Conservation (phyloP, 495 filamentous ascomycete genomes). For the Bathelium albidoporum region DNA sequence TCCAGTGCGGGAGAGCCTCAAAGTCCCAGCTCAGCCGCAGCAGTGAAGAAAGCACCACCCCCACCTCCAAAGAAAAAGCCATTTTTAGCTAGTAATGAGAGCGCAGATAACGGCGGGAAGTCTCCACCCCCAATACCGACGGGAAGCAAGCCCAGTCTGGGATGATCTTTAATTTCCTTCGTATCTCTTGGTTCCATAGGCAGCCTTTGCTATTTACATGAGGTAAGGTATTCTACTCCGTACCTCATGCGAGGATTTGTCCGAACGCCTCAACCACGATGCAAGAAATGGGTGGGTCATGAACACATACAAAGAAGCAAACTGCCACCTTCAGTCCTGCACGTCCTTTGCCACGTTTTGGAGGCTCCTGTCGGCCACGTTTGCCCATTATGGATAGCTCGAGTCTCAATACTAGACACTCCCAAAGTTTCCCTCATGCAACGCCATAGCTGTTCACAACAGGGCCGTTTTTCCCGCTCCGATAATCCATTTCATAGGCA, state of each 20-base stretch:
- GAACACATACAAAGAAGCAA: conserved; percentile 2
- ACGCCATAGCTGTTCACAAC: background rate
- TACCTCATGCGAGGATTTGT: background rate
- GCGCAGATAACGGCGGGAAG: background rate
- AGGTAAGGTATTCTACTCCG: background rate
- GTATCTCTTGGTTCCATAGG: background rate
- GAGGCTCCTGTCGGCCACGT: background rate
- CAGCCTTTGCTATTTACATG: background rate
- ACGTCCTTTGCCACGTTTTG: background rate
- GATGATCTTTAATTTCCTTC: background rate
- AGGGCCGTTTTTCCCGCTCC: background rate
- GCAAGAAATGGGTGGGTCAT: background rate
- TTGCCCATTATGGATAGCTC: background rate
- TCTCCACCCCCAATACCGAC: conserved; percentile 20
- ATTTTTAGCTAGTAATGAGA: conserved; percentile 1
- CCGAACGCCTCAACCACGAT: background rate
- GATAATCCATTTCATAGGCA: conserved; percentile 3
- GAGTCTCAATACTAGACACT: background rate
- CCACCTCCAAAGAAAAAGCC: conserved; percentile 22
- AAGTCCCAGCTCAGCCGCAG: conserved; percentile 27
- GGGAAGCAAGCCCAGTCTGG: conserved; percentile 14
- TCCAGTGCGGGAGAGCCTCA: conserved; percentile 46
- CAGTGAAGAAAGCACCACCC: conserved; percentile 14
- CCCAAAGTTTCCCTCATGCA: background rate
- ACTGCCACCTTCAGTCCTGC: background rate